phyloP scores from a whole-genome alignment of 169 alveolate species.

The Plasmodium chabaudi region DNA sequence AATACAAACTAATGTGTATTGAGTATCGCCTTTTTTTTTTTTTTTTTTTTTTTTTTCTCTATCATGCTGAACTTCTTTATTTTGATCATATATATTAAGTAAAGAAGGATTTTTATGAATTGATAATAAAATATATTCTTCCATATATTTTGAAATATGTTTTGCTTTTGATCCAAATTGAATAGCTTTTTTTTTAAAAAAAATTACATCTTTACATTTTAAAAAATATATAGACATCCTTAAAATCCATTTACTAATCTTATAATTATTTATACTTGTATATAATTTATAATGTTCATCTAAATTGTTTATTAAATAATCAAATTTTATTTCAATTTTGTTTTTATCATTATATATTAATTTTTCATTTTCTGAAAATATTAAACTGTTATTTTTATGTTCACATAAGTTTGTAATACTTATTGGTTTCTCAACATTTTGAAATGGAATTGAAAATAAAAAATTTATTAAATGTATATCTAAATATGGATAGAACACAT shows the following conservation, averaged over 20 bases:
- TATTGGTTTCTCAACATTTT: conserved; percentile 35
- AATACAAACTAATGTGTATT: conserved; percentile 1
- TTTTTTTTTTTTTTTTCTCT: neutral
- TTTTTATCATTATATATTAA: neutral
- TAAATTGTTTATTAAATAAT: neutral
- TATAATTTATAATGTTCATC: conserved; percentile 32
- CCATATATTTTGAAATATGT: conserved; percentile 49
- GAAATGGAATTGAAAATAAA: conserved; percentile 71
- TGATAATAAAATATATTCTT: conserved; percentile 8
- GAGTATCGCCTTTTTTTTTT: conserved; percentile 39
- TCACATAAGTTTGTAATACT: neutral
- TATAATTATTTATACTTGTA: conserved; percentile 9
- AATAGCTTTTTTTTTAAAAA: conserved; percentile 84
- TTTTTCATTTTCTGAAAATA: neutral
- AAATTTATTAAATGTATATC: conserved; percentile 48
- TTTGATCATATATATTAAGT: no score
- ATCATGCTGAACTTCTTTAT: no score
- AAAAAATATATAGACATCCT: conserved; percentile 77
- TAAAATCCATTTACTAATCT: conserved; percentile 82
- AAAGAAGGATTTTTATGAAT: neutral
- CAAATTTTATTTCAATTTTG: neutral
- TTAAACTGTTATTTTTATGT: neutral
- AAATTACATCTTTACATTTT: conserved; percentile 75
- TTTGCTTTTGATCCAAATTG: conserved; percentile 84
- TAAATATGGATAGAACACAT: conserved; percentile 75